phyloP scores from a whole-genome alignment of 164 flowering plant species.

The Santalum album region DNA sequence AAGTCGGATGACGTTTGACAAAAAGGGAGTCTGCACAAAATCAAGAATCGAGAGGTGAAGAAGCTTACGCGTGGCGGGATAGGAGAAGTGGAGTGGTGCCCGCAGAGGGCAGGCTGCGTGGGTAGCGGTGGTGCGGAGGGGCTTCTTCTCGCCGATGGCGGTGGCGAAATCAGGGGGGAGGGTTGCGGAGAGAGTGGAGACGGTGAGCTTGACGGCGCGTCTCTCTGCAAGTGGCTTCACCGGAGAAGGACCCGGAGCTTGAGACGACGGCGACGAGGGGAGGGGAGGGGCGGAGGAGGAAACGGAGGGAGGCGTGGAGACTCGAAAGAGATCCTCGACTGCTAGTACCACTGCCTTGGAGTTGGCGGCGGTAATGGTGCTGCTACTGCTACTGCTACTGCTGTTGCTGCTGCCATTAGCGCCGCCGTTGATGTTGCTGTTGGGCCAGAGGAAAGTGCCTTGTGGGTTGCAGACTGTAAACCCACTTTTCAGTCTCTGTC shows the following conservation, averaged over 20 bases:
- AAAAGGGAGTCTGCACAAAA: no score
- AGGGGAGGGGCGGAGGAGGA: conserved; percentile 22
- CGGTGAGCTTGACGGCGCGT: conserved; percentile 10
- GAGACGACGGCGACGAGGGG: background rate
- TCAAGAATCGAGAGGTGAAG: no score
- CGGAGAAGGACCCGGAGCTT: conserved; percentile 9
- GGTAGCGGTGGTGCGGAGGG: no score
- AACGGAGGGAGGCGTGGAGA: conserved; percentile 44
- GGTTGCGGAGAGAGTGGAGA: background rate
- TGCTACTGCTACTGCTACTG: background rate
- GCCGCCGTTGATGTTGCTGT: conserved; percentile 14
- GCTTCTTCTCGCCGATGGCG: background rate
- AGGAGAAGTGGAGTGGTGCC: no score
- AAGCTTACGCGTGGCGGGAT: no score
- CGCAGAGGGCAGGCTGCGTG: no score
- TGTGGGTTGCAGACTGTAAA: conserved; percentile 64
- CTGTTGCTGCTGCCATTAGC: background rate
- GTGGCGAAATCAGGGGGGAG: background rate
- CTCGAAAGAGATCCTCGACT: conserved; percentile 11
- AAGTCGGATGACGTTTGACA: no score
- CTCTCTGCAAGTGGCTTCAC: conserved; percentile 39
- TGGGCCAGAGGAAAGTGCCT: conserved; percentile 56
- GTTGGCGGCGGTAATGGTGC: background rate
- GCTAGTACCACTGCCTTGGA: background rate
- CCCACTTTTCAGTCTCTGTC: conserved; percentile 63